Evolutionary conservation across 2,329 filamentous ascomycete genomes (phyloP).

Genomic region (Arthrobotrys sinensis): DNA sequence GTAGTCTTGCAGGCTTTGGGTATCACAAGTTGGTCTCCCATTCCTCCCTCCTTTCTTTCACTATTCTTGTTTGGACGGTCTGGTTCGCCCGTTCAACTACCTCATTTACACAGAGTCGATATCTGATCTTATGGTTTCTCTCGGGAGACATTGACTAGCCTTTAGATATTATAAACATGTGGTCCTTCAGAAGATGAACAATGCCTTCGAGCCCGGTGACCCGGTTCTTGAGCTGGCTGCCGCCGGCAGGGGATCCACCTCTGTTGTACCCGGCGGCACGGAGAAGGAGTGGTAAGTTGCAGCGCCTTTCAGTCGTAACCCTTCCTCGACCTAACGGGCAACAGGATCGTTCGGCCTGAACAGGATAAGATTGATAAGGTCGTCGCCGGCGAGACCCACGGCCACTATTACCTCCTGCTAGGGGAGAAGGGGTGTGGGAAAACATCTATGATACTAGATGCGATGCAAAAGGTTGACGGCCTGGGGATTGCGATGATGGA

Average conservation of each 20-base stretch:
- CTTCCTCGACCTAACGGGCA: conserved; percentile 24
- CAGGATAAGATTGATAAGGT: conserved; percentile 87
- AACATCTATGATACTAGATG: conserved; percentile 94
- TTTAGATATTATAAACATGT: conserved; percentile 82
- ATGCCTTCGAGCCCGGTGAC: conserved; percentile 92
- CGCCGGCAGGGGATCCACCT: conserved; percentile 55
- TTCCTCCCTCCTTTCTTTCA: not conserved
- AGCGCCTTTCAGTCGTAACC: conserved; percentile 34
- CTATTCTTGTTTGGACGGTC: conserved; percentile 12
- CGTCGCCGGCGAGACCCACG: conserved; percentile 78
- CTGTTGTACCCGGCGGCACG: conserved; percentile 51
- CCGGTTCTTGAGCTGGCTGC: conserved; percentile 87
- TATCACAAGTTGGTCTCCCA: conserved; percentile 76
- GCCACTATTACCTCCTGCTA: conserved; percentile 86
- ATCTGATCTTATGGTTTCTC: conserved; percentile 54
- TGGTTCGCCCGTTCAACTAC: not conserved
- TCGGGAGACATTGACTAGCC: conserved; percentile 70
- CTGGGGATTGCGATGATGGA: conserved; percentile 96
- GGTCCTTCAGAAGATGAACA: conserved; percentile 91
- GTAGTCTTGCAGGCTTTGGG: conserved; percentile 76
- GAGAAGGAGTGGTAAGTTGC: conserved; percentile 66
- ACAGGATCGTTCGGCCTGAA: conserved; percentile 83
- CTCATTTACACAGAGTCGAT: conserved; percentile 3
- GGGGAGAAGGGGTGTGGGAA: conserved; percentile 84
- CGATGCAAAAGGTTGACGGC: conserved; percentile 92